Conservation (phyloP, 148 eudicot species). For the Silene latifolia region DNA sequence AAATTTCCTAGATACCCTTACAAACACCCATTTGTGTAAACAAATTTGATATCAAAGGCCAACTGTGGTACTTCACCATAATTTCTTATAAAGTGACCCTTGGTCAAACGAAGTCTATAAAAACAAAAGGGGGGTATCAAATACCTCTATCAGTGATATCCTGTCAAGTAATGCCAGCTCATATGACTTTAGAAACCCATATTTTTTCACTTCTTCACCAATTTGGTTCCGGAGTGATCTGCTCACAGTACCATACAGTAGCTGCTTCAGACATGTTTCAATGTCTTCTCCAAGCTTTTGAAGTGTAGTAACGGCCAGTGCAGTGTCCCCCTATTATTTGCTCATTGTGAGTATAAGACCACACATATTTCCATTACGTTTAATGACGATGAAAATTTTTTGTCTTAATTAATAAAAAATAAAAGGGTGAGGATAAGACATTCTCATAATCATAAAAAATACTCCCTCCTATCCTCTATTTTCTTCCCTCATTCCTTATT, state of each 20-base stretch:
- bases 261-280: conserved; percentile 74
- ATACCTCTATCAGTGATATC: conserved; percentile 81
- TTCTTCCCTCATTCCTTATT: too few relatives aligned
- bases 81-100: not conserved
- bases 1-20: not conserved
- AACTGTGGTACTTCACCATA: not conserved
- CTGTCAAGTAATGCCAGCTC: conserved; percentile 73
- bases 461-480: too few relatives aligned
- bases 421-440: not conserved
- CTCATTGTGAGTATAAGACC: conserved; percentile 20
- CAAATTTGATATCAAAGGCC: not conserved
- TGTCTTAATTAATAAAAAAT: too few relatives aligned
- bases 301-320: conserved; percentile 71
- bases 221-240: conserved; percentile 72
- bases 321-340: conserved; percentile 77
- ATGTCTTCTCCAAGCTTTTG: conserved; percentile 96
- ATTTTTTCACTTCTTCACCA: conserved; percentile 61
- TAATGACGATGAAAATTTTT: not conserved
- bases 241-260: conserved; percentile 82
- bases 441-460: not conserved
- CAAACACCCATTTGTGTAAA: not conserved
- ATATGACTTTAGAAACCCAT: conserved; percentile 65
- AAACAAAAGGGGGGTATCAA: conserved; percentile 3
- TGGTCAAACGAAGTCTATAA: not conserved
- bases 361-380: not conserved